Evolutionary conservation across 495 filamentous ascomycete species (phyloP).

Genomic region (Xylaria bambusicola): DNA sequence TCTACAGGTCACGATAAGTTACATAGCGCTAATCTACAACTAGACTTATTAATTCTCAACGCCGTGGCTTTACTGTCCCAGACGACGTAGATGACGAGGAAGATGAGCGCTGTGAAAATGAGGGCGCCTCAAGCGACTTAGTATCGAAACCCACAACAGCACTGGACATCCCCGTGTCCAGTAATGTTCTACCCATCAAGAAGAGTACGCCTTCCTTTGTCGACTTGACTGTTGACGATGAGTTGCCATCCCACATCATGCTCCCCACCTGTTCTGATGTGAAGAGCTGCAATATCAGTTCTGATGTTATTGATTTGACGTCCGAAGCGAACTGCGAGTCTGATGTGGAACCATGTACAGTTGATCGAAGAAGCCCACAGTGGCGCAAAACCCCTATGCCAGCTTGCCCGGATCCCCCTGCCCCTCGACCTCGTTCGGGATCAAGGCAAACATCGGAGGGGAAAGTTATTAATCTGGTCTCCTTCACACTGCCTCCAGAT

Average conservation of each 20-base stretch:
- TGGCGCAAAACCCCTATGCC: no score
- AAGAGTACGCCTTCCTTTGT: conserved; percentile 17
- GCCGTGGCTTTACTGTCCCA: conserved; percentile 47
- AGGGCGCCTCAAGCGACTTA: conserved; percentile 17
- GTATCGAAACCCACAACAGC: neutral
- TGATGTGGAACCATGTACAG: neutral
- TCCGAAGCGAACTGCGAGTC: conserved; percentile 29
- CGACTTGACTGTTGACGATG: conserved; percentile 28
- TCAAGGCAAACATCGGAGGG: neutral
- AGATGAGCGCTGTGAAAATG: conserved; percentile 47
- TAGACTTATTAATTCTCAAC: conserved; percentile 2
- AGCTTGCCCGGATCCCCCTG: no score
- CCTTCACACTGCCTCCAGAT: neutral
- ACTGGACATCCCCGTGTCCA: no score
- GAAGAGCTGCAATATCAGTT: conserved; percentile 17
- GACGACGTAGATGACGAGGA: conserved; percentile 49
- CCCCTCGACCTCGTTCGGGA: no score
- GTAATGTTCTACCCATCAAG: conserved; percentile 10
- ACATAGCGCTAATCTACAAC: conserved; percentile 5
- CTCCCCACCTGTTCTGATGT: neutral
- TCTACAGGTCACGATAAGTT: no score
- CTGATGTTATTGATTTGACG: conserved; percentile 37
- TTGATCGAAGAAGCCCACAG: neutral
- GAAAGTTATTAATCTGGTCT: neutral
- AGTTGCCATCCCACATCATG: conserved; percentile 2